Conservation (phyloP, 371 early-diverging fungal species). For the Mucor velutinosus region DNA sequence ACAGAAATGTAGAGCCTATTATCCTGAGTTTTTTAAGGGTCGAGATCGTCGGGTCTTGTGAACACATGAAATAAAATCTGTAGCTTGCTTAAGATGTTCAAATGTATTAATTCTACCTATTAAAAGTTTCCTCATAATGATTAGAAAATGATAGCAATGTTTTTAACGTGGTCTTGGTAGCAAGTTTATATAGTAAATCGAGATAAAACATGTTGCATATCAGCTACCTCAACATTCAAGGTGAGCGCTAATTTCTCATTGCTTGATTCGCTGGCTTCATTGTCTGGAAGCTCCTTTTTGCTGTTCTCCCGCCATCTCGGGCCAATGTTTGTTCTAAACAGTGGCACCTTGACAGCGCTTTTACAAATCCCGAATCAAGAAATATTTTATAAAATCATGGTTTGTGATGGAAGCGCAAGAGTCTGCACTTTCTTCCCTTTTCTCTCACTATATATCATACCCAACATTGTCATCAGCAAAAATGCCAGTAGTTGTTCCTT, state of each 20-base stretch:
- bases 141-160: constrained; percentile 22
- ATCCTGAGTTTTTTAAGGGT: neutral
- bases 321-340: neutral
- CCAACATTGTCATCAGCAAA: neutral
- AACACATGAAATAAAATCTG: neutral
- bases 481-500: constrained; percentile 42
- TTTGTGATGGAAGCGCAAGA: neutral
- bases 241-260: neutral
- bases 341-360: no score
- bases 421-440: neutral
- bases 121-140: constrained; percentile 2
- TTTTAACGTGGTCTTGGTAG: neutral
- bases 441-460: neutral
- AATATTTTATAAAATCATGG: neutral
- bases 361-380: neutral
- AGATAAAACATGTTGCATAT: neutral
- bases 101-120: constrained; percentile 1
- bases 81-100: neutral
- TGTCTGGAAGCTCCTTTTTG: neutral
- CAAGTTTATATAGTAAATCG: neutral
- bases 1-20: neutral
- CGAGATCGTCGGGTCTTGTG: constrained; percentile 1
- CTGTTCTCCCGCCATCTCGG: constrained; percentile 3
- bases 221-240: neutral
- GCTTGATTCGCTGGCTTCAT: neutral